Base-by-base conservation (phyloP, 768 basidiomycete genomes). In the Pleurotus ostreatus region DNA sequence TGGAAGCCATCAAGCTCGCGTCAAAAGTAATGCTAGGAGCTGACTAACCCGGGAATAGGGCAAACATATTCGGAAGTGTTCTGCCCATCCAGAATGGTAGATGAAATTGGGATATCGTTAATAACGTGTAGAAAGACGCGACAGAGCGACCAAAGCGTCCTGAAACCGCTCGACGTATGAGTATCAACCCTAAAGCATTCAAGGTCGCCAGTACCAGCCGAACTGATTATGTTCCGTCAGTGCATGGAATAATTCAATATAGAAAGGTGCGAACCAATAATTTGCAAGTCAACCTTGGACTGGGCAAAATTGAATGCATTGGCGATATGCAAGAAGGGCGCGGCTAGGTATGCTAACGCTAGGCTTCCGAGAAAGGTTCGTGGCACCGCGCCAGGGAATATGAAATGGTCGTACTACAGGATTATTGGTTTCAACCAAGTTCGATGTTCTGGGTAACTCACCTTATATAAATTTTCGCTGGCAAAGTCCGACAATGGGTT, bases 21-120 rank as follows among this genome's bases (percentile, higher is more conserved):
- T 30, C 46, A 20, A 41, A 56, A 59, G 44, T n/a, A 61, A 48
- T 2, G 57, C 38, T 47, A 56, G 11, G 49, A 34, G 13, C 40
- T n/a, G n/a, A 60, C 71, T 20, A 59, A 95, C 94, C 90, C 45
- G 86, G 83, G 2, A 89, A 74, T 15, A 94, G 71, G 3, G 94
- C 94, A 59, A 94, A 85, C 86, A 94, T 96, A 68, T 98, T 99
- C 1, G 97, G 96, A 5, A 98, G 70, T 0, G 96, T 97, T 54
- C 97, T 74, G 2, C 94, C 86, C 78, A 94, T 91, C 87, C 93
- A 98, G 68, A 92, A 99, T 5, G 86, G 86, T 4, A 95, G 66
- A 66, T 98, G 97, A 65, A 97, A 98, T 65, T 96, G 94, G 0
- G 87, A 83, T 60, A 83, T 78, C 3, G 84, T 84, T n/a, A 97